Conservation (phyloP, 2,329 filamentous ascomycete species). For the Sarocladiaceae sp. region DNA sequence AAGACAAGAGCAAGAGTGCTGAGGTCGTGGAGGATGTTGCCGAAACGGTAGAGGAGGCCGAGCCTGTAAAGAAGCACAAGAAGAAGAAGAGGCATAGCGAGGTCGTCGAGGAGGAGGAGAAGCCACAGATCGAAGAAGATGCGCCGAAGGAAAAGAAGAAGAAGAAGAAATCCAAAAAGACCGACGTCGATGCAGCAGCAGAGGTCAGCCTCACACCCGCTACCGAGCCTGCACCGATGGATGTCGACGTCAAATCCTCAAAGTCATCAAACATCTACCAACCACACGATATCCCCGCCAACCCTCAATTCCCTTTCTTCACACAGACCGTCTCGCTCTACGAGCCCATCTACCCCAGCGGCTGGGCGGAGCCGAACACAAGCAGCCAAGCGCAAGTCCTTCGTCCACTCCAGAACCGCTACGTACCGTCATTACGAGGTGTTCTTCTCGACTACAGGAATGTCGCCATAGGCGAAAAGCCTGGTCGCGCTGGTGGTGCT, state of each 20-base stretch:
- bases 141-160: conserved; percentile 21
- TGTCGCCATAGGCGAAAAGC: conserved; percentile 55
- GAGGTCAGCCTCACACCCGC: conserved; percentile 13
- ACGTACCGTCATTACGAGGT: conserved; percentile 65
- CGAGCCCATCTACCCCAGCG: conserved; percentile 65
- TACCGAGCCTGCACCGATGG: conserved; percentile 29
- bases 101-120: conserved; percentile 9
- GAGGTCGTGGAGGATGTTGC: conserved; percentile 14
- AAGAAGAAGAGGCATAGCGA: conserved; percentile 25
- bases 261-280: conserved; percentile 27
- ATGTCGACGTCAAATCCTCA: conserved; percentile 28
- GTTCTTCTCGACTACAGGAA: conserved; percentile 72
- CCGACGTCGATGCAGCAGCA: conserved; percentile 8
- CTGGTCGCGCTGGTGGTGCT: conserved; percentile 42
- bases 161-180: conserved; percentile 25
- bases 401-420: conserved; percentile 67
- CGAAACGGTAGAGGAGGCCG: conserved; percentile 11
- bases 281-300: conserved; percentile 31
- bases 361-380: conserved; percentile 63
- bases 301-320: conserved; percentile 62
- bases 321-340: conserved; percentile 76
- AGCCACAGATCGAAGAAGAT: conserved; percentile 10
- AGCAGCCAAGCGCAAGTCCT: conserved; percentile 69
- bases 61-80: conserved; percentile 22
- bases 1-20: conserved; percentile 16